Evolutionary conservation across 2,329 filamentous ascomycete genomes (phyloP), one percentile per base, ranked within the genome.

Genomic region (Fusarium zealandicum): DNA sequence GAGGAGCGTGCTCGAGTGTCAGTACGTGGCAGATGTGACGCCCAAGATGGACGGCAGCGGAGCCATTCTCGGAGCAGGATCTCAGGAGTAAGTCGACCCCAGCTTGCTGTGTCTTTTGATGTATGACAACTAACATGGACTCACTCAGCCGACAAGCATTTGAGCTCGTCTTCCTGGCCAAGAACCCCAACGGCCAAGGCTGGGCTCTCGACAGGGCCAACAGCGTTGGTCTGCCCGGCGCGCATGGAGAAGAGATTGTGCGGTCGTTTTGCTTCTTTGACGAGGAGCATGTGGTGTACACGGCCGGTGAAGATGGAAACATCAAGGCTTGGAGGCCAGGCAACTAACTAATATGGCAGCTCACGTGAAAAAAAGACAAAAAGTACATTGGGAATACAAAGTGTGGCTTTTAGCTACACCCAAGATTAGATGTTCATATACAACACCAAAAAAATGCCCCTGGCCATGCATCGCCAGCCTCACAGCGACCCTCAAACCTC

Each of bases 11-110:
- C 71, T 93, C 6, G 80, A 78, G 4, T 91, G 88, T 60, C 89
- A 90, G 76, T 95, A 95, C 70, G 81, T 92, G 2, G 85, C 88
- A 14, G 85, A 88, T 66, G 78, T 93, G 32, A 73, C 83, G 37
- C 80, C 79, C 45, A 86, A 89, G 74, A 70, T 80, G 18, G 83
- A 85, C 32, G 82, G 81, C 3, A 76, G 74, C 11, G 83, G 84
- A 1, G 84, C 84, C 5, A 80, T 87, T 12, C 74, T 90, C 32
- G 88, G 85, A 2, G 82, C 81, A 2, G 88, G 88, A n/a, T 79
- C 81, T 31, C 87, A 89, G 65, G 87, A 88, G 86, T 88, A 76
- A 71, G 81, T 78, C 73, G 70, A 12, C 12, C 13, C 13, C 11
- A 12, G 11, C 22, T 69, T 68, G n/a, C n/a, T n/a, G 37, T 73